Evolutionary conservation across 2,329 filamentous ascomycete species (phyloP).

Genomic region (Phaeosphaeria sp.): DNA sequence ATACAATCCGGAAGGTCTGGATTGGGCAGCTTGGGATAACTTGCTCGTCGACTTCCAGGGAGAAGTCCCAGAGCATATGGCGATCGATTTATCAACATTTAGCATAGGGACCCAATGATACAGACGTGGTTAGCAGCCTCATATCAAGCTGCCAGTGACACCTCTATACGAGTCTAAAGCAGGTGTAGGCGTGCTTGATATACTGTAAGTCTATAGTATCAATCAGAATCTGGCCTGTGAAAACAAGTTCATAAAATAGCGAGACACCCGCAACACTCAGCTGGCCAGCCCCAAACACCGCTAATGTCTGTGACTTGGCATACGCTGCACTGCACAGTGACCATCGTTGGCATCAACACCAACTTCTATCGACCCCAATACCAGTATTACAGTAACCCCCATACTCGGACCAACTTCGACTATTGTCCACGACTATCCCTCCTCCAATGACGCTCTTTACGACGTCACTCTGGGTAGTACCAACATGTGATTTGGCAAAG

Average conservation of each 20-base stretch:
- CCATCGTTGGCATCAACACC: neutral
- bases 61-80: neutral
- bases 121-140: too few species aligned
- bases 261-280: neutral
- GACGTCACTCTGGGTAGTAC: slow-evolving; percentile 10
- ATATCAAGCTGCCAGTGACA: too few species aligned
- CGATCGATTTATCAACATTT: neutral
- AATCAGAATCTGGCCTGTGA: too few species aligned
- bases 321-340: too few species aligned
- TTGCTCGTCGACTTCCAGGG: neutral
- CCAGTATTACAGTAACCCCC: slow-evolving; percentile 8
- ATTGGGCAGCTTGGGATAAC: neutral
- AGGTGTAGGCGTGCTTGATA: too few species aligned
- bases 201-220: too few species aligned
- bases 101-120: neutral
- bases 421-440: slow-evolving; percentile 21
- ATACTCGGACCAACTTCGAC: slow-evolving; percentile 18
- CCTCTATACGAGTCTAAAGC: too few species aligned
- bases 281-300: neutral
- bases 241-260: too few species aligned
- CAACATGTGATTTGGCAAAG: slow-evolving; percentile 16
- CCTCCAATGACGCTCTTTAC: slow-evolving; percentile 21
- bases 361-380: slow-evolving; percentile 4
- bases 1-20: neutral
- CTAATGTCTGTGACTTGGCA: too few species aligned